These are phyloP conservation scores for Epichloe amarillans DNA, from an alignment of 2,329 filamentous ascomycete species.

Conservation along the genomic window DNA sequence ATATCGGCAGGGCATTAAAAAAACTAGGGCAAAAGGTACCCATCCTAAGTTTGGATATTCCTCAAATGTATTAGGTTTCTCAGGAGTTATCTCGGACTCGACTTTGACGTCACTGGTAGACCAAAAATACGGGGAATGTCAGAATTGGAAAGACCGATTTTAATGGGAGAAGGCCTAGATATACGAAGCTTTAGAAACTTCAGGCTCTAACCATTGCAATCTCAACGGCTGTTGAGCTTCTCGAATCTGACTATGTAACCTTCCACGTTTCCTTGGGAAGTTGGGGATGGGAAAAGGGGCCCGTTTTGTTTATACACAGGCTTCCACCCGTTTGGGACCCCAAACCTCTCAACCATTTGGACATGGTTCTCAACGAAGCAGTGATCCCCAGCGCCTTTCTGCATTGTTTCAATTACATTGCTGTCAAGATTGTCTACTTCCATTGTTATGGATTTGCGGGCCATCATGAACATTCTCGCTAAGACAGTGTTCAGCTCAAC, in stretches of 20 bases:
- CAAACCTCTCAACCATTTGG: neutral
- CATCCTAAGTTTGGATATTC: no score
- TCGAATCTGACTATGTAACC: neutral
- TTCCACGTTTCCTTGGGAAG: neutral
- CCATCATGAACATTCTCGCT: neutral
- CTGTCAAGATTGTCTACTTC: neutral
- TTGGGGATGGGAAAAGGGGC: neutral
- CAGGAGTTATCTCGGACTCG: no score
- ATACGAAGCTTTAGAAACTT: no score
- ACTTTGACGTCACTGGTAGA: no score
- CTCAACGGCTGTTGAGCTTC: neutral
- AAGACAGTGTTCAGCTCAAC: neutral
- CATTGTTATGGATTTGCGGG: neutral
- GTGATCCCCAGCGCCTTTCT: neutral
- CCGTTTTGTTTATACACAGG: neutral
- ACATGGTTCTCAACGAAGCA: neutral
- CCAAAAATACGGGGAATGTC: no score
- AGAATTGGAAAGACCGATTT: no score
- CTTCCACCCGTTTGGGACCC: neutral
- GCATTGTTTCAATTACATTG: neutral
- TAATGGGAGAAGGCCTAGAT: no score
- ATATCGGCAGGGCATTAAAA: no score
- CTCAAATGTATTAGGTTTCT: no score
- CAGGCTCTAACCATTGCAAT: neutral
- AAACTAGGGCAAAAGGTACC: no score